phyloP scores from a whole-genome alignment of 2,329 filamentous ascomycete species.

The Aspergillus candidus region DNA sequence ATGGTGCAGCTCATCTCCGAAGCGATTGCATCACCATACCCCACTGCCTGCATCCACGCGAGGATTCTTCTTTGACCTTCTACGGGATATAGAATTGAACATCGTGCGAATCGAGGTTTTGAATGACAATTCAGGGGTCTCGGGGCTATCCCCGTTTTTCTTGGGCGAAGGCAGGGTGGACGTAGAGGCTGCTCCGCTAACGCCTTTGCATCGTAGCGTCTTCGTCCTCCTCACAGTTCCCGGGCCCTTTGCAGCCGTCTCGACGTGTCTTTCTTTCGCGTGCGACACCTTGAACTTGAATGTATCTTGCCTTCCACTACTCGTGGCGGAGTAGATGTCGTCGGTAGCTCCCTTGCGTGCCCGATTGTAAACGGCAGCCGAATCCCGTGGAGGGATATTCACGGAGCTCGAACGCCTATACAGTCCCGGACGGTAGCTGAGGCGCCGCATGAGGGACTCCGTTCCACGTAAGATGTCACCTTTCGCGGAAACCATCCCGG shows the following conservation, averaged over 20 bases:
- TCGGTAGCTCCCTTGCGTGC: no score
- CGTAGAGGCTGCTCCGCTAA: no score
- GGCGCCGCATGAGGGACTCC: conserved; percentile 78
- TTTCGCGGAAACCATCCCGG: conserved; percentile 65
- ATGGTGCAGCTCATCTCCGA: background rate
- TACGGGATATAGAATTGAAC: conserved; percentile 17
- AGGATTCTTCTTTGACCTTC: conserved; percentile 9
- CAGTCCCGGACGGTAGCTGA: conserved; percentile 74
- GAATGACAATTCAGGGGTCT: background rate
- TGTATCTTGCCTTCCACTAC: no score
- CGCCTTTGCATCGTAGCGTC: no score
- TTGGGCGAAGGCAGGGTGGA: background rate
- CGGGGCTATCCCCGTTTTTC: conserved; percentile 2
- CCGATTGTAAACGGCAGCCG: no score
- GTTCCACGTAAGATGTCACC: conserved; percentile 66
- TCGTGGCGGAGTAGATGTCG: no score
- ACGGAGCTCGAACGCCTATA: conserved; percentile 62
- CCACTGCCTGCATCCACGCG: conserved; percentile 11
- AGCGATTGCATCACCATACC: conserved; percentile 2
- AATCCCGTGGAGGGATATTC: conserved; percentile 8
- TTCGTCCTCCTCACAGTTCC: no score
- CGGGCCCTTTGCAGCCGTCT: no score
- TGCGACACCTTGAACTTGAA: no score
- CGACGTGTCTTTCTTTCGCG: no score
- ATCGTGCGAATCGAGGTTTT: conserved; percentile 14